phyloP scores from a whole-genome alignment of 495 filamentous ascomycete species.

The Lepraria neglecta region DNA sequence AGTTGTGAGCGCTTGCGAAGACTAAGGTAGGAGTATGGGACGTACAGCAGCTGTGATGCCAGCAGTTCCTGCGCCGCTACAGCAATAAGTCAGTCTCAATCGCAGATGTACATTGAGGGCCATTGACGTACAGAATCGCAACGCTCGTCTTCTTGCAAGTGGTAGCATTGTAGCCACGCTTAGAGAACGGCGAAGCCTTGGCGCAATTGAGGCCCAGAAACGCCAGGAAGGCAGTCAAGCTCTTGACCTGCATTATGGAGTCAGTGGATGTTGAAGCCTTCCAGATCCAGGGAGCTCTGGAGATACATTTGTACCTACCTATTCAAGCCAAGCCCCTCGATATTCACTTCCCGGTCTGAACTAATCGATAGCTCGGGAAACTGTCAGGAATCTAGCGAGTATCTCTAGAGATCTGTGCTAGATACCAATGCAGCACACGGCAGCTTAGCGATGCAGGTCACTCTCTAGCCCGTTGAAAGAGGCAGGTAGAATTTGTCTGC shows the following conservation, averaged over 20 bases:
- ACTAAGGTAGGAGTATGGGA: constrained; percentile 33
- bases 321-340: constrained; percentile 4
- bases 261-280: constrained; percentile 5
- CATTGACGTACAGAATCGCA: constrained; percentile 33
- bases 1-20: constrained; percentile 19
- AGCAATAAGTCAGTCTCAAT: constrained; percentile 9
- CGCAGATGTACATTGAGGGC: neutral
- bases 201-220: constrained; percentile 5
- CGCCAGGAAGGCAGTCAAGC: neutral
- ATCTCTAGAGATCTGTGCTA: neutral
- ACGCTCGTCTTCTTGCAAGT: constrained; percentile 39
- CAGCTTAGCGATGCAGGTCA: neutral
- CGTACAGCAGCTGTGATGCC: constrained; percentile 64
- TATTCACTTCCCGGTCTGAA: neutral
- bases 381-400: neutral
- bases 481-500: no score
- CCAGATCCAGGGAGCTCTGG: neutral
- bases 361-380: neutral
- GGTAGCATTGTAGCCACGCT: constrained; percentile 15
- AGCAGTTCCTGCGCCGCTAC: constrained; percentile 51
- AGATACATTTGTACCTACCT: neutral
- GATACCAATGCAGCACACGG: constrained; percentile 5
- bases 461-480: neutral
- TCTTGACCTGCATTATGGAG: constrained; percentile 15
- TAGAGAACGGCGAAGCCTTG: constrained; percentile 25